phyloP scores from a whole-genome alignment of 805 yeast species.

The Teunomyces panamensis region DNA sequence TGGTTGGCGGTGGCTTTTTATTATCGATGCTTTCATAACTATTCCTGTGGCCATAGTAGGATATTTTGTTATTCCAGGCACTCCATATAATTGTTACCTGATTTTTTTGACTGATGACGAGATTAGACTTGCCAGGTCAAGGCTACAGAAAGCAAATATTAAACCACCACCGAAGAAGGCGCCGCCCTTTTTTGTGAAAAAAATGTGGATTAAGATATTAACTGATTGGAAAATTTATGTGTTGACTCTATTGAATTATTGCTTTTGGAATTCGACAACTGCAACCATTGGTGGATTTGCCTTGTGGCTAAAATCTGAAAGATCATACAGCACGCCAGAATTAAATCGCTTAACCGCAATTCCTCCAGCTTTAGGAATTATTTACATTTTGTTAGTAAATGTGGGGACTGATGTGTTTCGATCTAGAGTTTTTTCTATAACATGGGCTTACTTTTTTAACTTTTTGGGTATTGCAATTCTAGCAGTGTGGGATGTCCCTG shows the following conservation, averaged over 20 bases:
- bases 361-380: constrained; percentile 59
- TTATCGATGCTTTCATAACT: constrained; percentile 22
- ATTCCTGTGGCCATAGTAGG: constrained; percentile 18
- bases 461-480: constrained; percentile 18
- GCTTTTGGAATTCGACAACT: constrained; percentile 29
- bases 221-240: constrained; percentile 33
- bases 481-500: constrained; percentile 23
- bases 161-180: constrained; percentile 7
- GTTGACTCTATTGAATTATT: constrained; percentile 14
- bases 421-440: constrained; percentile 52
- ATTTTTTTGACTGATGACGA: constrained; percentile 55
- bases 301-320: constrained; percentile 25
- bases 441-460: constrained; percentile 41
- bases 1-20: constrained; percentile 25
- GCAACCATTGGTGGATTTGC: constrained; percentile 55
- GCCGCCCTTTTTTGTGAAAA: constrained; percentile 21
- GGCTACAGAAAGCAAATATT: constrained; percentile 20
- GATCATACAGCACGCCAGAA: constrained; percentile 2
- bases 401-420: constrained; percentile 50
- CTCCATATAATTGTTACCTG: constrained; percentile 41
- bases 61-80: constrained; percentile 21
- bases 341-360: constrained; percentile 32
- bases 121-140: constrained; percentile 47
- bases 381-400: constrained; percentile 45
- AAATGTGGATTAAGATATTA: constrained; percentile 25